phyloP scores from a whole-genome alignment of 306 rosid genomes.

The Spatholobus suberectus region DNA sequence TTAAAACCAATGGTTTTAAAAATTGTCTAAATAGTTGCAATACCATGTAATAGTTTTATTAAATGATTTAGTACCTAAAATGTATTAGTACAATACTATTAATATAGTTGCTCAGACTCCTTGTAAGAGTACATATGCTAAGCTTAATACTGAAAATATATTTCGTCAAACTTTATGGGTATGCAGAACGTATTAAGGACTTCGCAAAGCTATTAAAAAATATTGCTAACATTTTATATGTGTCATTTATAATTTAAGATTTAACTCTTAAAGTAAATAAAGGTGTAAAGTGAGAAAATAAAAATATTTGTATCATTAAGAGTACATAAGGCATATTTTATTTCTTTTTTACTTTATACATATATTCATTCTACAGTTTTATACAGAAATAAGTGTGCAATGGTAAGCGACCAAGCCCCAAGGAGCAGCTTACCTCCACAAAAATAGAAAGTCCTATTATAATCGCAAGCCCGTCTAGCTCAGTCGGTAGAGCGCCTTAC shows the following conservation, averaged over 20 bases:
- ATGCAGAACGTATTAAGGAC: not conserved
- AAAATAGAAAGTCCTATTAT: too few relatives aligned
- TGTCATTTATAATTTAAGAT: not conserved
- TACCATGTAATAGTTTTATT: not conserved
- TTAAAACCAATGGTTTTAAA: not conserved
- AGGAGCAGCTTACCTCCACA: too few relatives aligned
- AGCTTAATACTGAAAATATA: not conserved
- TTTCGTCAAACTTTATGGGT: not conserved
- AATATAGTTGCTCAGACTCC: not conserved
- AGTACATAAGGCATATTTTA: too few relatives aligned
- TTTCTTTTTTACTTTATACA: too few relatives aligned
- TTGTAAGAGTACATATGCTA: not conserved
- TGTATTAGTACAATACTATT: not conserved
- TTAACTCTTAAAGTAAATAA: not conserved
- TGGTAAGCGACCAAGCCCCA: too few relatives aligned
- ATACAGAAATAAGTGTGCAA: too few relatives aligned
- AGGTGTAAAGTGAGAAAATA: not conserved
- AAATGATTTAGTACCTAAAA: not conserved
- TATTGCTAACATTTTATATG: not conserved
- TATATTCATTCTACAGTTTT: too few relatives aligned
- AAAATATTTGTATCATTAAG: not conserved
- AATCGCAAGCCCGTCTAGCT: constrained; percentile 3
- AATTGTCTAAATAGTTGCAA: not conserved
- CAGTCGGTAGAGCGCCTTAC: constrained; percentile 16
- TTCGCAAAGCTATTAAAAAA: not conserved